These are phyloP conservation scores for Aegilops umbellulata DNA, from an alignment of 176 grass and related monocot genomes.

Conservation along the genomic window DNA sequence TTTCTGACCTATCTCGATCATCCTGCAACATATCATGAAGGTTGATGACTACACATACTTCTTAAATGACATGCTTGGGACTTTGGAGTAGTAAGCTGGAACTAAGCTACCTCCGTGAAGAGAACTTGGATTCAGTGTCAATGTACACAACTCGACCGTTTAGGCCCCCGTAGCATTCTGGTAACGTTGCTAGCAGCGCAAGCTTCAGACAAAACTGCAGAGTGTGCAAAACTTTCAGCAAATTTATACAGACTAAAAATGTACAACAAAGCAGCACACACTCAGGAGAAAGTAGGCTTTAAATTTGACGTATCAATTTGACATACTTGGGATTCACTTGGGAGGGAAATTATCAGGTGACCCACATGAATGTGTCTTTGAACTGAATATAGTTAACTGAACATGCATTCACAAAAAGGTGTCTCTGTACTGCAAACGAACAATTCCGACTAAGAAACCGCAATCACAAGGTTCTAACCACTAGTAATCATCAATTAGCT, in stretches of 20 bases:
- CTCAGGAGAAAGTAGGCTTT: neutral
- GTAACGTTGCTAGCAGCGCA: conserved; percentile 71
- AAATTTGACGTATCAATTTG: neutral
- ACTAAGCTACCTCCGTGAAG: conserved; percentile 69
- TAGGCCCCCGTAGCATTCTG: conserved; percentile 76
- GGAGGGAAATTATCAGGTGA: neutral
- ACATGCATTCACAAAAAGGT: neutral
- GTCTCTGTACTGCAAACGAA: neutral
- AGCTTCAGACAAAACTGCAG: conserved; percentile 94
- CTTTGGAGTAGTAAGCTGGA: too few species aligned
- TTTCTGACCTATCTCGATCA: conserved; percentile 84
- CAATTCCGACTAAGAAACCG: neutral
- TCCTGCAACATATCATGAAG: conserved; percentile 48
- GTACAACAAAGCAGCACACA: neutral
- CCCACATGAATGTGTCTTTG: neutral
- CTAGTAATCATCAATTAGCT: neutral
- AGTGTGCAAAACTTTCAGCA: neutral
- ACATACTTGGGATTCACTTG: neutral
- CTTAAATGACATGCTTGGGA: conserved; percentile 2
- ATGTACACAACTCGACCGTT: conserved; percentile 82
- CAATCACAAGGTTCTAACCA: neutral
- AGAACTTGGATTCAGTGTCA: conserved; percentile 94
- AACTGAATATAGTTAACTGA: neutral
- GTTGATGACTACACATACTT: neutral
- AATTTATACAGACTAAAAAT: neutral